Conservation (phyloP, 2,329 filamentous ascomycete genomes). For the Chaetomium globosum region DNA sequence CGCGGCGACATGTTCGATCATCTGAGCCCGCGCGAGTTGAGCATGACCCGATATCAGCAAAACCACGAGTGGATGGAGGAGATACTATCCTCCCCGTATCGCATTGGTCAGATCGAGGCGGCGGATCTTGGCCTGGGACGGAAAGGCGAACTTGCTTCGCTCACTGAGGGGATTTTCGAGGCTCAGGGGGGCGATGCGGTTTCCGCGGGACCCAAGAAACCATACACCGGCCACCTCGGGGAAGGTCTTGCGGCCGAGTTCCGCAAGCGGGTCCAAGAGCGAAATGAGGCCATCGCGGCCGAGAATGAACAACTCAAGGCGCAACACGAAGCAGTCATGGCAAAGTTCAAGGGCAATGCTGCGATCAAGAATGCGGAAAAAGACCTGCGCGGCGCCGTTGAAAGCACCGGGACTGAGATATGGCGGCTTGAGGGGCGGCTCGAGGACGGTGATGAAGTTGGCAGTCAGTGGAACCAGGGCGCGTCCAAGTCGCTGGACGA, state of each 20-base stretch:
- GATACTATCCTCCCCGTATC: constrained; percentile 86
- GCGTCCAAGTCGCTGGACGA: constrained; percentile 65
- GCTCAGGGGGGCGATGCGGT: constrained; percentile 56
- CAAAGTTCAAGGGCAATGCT: constrained; percentile 71
- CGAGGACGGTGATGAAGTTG: constrained; percentile 56
- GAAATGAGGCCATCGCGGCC: constrained; percentile 70
- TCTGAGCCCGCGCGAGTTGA: constrained; percentile 86
- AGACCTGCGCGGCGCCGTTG: constrained; percentile 68
- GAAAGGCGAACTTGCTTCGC: constrained; percentile 75
- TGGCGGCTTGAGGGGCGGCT: constrained; percentile 65
- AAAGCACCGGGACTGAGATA: constrained; percentile 61
- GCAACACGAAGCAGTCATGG: constrained; percentile 74
- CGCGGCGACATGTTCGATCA: constrained; percentile 88
- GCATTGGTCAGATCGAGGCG: constrained; percentile 80
- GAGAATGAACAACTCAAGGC: constrained; percentile 85
- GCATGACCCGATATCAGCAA: constrained; percentile 81
- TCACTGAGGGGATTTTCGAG: constrained; percentile 86
- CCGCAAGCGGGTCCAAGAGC: constrained; percentile 72
- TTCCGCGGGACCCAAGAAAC: constrained; percentile 55
- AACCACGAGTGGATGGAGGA: constrained; percentile 99
- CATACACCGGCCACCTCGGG: constrained; percentile 69
- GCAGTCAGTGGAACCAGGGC: constrained; percentile 50
- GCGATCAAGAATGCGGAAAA: constrained; percentile 74
- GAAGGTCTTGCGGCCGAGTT: constrained; percentile 81
- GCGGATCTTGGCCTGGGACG: constrained; percentile 84